Evolutionary conservation across 148 eudicot species (phyloP).

Genomic region (Mesembryanthemum crystallinum): DNA sequence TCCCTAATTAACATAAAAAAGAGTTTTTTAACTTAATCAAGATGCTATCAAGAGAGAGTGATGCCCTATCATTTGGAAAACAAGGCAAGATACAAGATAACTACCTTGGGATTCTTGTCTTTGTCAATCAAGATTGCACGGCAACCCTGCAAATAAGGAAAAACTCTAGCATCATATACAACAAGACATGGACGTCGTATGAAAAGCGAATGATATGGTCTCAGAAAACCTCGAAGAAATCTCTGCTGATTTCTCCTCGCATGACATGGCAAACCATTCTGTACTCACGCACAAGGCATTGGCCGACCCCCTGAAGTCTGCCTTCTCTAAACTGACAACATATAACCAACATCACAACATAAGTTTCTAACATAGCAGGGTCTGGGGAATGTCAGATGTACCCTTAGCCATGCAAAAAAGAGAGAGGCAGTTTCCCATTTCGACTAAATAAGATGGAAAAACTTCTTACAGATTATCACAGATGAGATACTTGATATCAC

Average conservation of each 20-base stretch:
- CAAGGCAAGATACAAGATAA: background rate
- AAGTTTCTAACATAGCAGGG: background rate
- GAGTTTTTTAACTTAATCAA: background rate
- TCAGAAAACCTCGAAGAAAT: conserved; percentile 64
- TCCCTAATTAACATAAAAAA: background rate
- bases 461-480: background rate
- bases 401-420: background rate
- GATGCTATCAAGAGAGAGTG: too few species aligned
- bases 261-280: conserved; percentile 77
- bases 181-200: background rate
- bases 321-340: conserved; percentile 81
- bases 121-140: conserved; percentile 83
- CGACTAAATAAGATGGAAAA: background rate
- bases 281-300: conserved; percentile 87
- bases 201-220: background rate
- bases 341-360: background rate
- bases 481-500: background rate
- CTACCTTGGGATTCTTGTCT: conserved; percentile 87
- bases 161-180: conserved; percentile 10
- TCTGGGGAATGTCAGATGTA: background rate
- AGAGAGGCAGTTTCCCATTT: background rate
- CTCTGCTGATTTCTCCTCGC: conserved; percentile 73
- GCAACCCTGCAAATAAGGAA: conserved; percentile 62
- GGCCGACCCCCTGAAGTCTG: conserved; percentile 82
- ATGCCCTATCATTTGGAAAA: background rate